These are phyloP conservation scores for Fagopyrum tataricum DNA, from an alignment of 148 eudicot species.

Conservation along the genomic window DNA sequence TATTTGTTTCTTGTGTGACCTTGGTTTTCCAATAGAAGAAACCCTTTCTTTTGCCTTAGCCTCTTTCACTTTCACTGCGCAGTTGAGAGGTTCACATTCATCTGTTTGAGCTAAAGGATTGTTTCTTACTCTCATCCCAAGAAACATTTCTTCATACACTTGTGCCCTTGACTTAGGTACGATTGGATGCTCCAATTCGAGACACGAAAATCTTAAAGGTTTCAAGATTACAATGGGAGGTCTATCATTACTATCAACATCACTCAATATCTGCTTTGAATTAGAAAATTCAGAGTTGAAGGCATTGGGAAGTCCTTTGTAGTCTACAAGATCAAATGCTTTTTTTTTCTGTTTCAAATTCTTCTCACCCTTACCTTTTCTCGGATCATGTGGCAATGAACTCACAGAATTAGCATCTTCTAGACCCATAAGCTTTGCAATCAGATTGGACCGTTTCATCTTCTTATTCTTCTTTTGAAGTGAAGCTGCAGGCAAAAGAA, in stretches of 20 bases:
- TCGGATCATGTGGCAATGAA: slow-evolving; percentile 11
- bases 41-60: slow-evolving; percentile 22
- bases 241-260: slow-evolving; percentile 14
- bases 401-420: slow-evolving; percentile 28
- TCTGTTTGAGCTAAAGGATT: slow-evolving; percentile 10
- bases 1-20: slow-evolving; percentile 23
- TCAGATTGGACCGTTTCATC: slow-evolving; percentile 31
- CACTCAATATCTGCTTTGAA: slow-evolving; percentile 5
- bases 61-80: slow-evolving; percentile 13
- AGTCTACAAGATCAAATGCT: slow-evolving; percentile 19
- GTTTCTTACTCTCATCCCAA: slow-evolving; percentile 15
- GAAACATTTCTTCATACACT: slow-evolving; percentile 12
- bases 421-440: slow-evolving; percentile 60
- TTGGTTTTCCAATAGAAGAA: slow-evolving; percentile 15
- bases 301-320: slow-evolving; percentile 21
- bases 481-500: slow-evolving; percentile 10
- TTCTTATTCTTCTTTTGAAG: slow-evolving; percentile 17
- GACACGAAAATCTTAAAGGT: slow-evolving; percentile 25
- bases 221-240: slow-evolving; percentile 48
- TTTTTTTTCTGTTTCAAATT: slow-evolving; percentile 21
- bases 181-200: slow-evolving; percentile 17
- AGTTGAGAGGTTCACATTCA: slow-evolving; percentile 13
- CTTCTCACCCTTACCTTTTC: slow-evolving; percentile 19
- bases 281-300: neutral
- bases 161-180: slow-evolving; percentile 13